These are phyloP conservation scores for Phalaenopsis aphrodite DNA, from an alignment of 106 monocot species.

Conservation along the genomic window DNA sequence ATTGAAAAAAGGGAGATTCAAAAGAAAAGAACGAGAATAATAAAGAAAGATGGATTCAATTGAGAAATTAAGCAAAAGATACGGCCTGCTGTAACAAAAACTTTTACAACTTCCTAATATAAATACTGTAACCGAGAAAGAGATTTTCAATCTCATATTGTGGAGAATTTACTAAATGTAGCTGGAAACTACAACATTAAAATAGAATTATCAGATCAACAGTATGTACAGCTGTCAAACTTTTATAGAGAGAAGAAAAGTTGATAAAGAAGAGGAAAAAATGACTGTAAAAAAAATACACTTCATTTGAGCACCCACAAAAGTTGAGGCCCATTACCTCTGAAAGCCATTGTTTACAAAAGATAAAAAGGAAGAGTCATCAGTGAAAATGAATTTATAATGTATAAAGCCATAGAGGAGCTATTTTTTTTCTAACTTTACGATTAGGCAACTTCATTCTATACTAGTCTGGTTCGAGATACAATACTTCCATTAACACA, in stretches of 20 bases:
- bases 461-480: neutral
- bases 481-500: neutral
- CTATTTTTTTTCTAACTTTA: neutral
- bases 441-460: neutral
- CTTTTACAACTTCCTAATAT: neutral
- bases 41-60: neutral
- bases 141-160: constrained; percentile 3
- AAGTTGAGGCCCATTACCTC: neutral
- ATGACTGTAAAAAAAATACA: neutral
- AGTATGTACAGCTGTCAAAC: neutral
- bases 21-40: neutral
- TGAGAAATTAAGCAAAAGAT: neutral
- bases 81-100: neutral
- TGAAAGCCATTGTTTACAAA: neutral
- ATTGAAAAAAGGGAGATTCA: neutral
- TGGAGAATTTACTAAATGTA: neutral
- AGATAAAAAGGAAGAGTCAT: neutral
- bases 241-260: neutral
- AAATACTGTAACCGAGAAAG: neutral
- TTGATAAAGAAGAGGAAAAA: neutral
- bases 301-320: neutral
- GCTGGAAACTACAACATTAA: neutral
- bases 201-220: neutral
- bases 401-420: neutral
- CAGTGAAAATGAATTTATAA: neutral